Conservation (phyloP, 164 flowering plant species). For the Brasenia schreberi region DNA sequence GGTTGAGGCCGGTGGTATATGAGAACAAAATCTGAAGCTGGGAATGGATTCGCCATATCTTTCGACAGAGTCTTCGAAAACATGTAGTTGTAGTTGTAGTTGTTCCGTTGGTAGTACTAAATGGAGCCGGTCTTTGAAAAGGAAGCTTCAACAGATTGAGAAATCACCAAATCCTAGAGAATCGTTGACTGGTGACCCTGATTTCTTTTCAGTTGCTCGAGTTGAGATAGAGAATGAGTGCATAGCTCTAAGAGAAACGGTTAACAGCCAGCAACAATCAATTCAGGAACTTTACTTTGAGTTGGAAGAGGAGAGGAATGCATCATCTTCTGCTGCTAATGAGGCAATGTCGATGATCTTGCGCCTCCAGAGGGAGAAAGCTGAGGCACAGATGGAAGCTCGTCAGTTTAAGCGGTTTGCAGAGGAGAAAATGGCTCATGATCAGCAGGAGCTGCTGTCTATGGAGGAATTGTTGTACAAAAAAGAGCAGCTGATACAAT, state of each 20-base stretch:
- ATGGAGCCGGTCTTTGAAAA: constrained; percentile 55
- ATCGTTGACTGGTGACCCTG: constrained; percentile 7
- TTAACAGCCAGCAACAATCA: constrained; percentile 52
- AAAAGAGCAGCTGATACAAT: constrained; percentile 67
- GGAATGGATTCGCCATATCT: constrained; percentile 34
- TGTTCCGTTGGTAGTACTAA: constrained; percentile 11
- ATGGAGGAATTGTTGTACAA: constrained; percentile 79
- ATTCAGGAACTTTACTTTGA: constrained; percentile 63
- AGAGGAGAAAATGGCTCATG: constrained; percentile 93
- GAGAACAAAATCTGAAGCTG: not conserved
- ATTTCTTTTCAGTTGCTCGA: constrained; percentile 26
- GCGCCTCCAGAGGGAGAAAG: constrained; percentile 93
- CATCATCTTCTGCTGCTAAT: constrained; percentile 82
- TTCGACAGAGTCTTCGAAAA: constrained; percentile 6
- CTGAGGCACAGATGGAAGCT: constrained; percentile 77
- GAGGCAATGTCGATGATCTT: constrained; percentile 97
- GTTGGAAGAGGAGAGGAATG: constrained; percentile 87
- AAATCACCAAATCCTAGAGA: constrained; percentile 9
- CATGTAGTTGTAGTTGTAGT: constrained; percentile 27
- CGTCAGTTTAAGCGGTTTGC: constrained; percentile 81
- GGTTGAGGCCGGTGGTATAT: no score
- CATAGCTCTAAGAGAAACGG: constrained; percentile 54
- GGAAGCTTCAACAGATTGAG: constrained; percentile 52
- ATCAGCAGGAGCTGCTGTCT: constrained; percentile 50
- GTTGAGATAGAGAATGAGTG: constrained; percentile 79